phyloP scores from a whole-genome alignment of 257 asterid species.

The Gentiana straminea region DNA sequence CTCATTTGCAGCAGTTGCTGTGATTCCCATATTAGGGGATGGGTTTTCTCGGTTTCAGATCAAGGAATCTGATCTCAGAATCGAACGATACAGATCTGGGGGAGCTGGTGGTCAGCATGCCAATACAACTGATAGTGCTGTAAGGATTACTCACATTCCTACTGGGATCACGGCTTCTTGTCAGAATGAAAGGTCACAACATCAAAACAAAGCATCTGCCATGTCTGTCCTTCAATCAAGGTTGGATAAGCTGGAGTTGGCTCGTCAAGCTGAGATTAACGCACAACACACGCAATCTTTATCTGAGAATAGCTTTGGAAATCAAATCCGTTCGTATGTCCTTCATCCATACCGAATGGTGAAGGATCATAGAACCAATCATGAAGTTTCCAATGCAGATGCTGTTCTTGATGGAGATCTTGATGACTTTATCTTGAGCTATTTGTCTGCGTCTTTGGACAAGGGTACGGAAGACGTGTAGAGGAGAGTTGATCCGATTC shows the following conservation, averaged over 20 bases:
- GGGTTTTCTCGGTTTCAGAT: conserved; percentile 64
- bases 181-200: conserved; percentile 98
- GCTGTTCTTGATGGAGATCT: conserved; percentile 81
- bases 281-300: conserved; percentile 84
- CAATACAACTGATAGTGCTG: conserved; percentile 93
- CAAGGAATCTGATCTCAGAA: conserved; percentile 74
- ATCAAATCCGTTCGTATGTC: conserved; percentile 88
- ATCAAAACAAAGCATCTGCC: conserved; percentile 89
- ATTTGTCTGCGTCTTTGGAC: conserved; percentile 69
- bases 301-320: conserved; percentile 82
- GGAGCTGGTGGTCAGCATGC: conserved; percentile 92
- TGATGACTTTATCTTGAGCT: conserved; percentile 76
- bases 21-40: conserved; percentile 78
- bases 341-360: conserved; percentile 98
- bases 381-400: conserved; percentile 92
- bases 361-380: conserved; percentile 85
- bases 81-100: conserved; percentile 74
- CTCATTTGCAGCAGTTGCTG: conserved; percentile 93
- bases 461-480: conserved; percentile 8
- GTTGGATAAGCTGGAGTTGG: conserved; percentile 83
- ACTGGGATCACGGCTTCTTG: conserved; percentile 82
- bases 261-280: conserved; percentile 66
- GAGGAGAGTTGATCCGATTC: no score
- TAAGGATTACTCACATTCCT: conserved; percentile 87
- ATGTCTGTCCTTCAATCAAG: conserved; percentile 97